A percentile compares a stretch with the other conserved stretches of the same genome.
Evolutionary conservation across 176 grass and related monocot species (phyloP).

Genomic region (Rhynchospora pubera): DNA sequence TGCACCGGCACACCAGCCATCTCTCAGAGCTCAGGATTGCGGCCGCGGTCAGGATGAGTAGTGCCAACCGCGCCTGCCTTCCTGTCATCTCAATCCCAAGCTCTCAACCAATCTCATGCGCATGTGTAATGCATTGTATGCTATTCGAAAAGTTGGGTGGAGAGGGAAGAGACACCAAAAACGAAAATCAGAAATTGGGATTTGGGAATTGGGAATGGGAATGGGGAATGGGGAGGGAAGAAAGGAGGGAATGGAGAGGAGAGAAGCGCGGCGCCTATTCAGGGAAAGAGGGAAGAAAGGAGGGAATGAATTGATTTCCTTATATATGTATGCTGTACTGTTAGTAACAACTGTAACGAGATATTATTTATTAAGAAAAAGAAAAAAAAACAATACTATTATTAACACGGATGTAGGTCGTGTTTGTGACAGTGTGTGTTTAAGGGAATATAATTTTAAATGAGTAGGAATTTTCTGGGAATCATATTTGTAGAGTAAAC

Average conservation of each 20-base stretch:
- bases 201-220: not conserved
- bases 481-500: no score
- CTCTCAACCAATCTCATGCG: not conserved
- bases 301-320: no score
- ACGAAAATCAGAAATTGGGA: not conserved
- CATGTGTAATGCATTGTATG: not conserved
- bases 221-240: not conserved
- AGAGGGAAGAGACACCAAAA: not conserved
- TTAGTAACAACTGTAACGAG: no score
- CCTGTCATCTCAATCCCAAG: not conserved
- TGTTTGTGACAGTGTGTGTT: no score
- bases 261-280: not conserved
- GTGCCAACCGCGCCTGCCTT: not conserved
- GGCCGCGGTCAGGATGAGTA: not conserved
- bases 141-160: not conserved
- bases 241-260: conserved; percentile 9
- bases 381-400: no score
- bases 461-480: no score
- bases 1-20: conserved; percentile 9
- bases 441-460: no score
- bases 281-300: no score
- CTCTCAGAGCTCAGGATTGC: not conserved
- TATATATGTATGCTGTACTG: no score
- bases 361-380: no score
- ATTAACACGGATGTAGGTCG: no score